Conservation (phyloP, 78 protist genomes). For the Dictyostelium citrinum region DNA sequence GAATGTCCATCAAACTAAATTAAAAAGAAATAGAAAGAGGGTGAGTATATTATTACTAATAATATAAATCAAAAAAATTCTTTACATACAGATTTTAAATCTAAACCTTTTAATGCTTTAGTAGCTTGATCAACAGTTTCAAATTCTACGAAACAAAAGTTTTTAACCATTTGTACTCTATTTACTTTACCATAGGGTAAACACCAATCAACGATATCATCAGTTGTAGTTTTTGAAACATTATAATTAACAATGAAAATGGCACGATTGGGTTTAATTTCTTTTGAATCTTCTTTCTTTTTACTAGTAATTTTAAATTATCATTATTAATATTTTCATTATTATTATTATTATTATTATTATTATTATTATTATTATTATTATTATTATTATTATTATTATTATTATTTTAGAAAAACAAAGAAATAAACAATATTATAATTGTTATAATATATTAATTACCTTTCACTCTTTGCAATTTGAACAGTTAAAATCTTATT, state of each 20-base stretch:
- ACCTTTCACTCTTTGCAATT: slow-evolving; percentile 40
- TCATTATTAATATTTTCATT: too few species aligned
- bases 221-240: slow-evolving; percentile 8
- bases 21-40: too few species aligned
- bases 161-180: slow-evolving; percentile 51
- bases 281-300: not conserved
- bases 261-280: slow-evolving; percentile 18
- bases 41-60: too few species aligned
- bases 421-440: not conserved
- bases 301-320: not conserved
- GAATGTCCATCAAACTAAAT: not conserved
- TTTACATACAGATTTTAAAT: slow-evolving; percentile 18
- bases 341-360: not conserved
- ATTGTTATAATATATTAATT: not conserved
- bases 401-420: too few species aligned
- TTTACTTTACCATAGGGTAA: slow-evolving; percentile 30
- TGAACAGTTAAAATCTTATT: slow-evolving; percentile 11
- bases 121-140: slow-evolving; percentile 7
- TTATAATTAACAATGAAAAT: slow-evolving; percentile 50
- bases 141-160: slow-evolving; percentile 58
- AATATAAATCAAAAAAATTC: too few species aligned
- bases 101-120: slow-evolving; percentile 21
- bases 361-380: not conserved
- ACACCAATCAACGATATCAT: not conserved
- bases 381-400: not conserved